phyloP scores from a whole-genome alignment of 1,284 basidiomycete genomes.

The Wallemia hederae region DNA sequence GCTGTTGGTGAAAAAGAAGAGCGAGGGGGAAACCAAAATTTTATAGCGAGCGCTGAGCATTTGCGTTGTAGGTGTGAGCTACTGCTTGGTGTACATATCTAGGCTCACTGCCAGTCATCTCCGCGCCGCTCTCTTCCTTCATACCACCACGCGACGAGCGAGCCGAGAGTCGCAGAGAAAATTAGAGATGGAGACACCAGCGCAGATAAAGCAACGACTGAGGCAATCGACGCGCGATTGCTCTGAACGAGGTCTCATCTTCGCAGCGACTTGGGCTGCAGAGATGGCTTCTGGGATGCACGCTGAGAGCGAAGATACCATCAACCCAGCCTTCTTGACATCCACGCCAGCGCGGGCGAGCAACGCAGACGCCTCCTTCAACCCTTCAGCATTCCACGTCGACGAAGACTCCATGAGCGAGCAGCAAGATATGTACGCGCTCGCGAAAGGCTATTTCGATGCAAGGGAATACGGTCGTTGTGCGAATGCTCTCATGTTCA shows the following conservation, averaged over 20 bases:
- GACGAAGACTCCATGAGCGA: slow-evolving; percentile 4
- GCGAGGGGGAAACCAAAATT: background rate
- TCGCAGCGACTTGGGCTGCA: background rate
- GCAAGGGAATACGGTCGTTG: slow-evolving; percentile 52
- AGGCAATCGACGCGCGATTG: background rate
- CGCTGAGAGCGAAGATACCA: background rate
- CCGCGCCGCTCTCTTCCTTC: background rate
- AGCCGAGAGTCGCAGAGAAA: background rate
- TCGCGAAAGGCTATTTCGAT: slow-evolving; percentile 48
- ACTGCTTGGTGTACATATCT: too few relatives aligned
- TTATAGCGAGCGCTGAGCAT: background rate
- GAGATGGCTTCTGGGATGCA: background rate
- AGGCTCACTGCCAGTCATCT: too few relatives aligned
- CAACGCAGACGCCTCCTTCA: background rate
- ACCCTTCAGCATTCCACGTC: background rate
- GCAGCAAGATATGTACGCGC: slow-evolving; percentile 25
- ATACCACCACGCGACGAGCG: background rate
- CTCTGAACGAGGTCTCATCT: background rate
- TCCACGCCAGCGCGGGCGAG: background rate
- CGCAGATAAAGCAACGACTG: background rate
- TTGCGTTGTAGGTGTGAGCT: too few relatives aligned
- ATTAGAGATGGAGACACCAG: background rate
- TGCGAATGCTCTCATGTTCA: slow-evolving; percentile 30
- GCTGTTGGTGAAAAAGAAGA: background rate
- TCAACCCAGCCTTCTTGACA: background rate